Evolutionary conservation across 805 yeast genomes (phyloP).

Genomic region (Diddensiella caesifluorescens): DNA sequence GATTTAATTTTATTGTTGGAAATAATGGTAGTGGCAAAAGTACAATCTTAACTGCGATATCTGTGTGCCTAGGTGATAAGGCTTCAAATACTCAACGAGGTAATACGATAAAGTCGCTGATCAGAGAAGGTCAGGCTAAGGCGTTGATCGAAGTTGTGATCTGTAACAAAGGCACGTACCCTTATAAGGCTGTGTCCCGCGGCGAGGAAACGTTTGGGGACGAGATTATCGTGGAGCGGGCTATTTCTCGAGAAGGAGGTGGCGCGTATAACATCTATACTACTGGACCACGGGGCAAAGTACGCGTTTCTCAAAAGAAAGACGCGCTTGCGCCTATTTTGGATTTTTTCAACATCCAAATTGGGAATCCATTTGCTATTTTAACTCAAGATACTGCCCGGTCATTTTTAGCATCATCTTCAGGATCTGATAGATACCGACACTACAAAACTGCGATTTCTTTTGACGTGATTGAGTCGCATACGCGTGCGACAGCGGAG

Average conservation of each 20-base stretch:
- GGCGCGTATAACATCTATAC: conserved; percentile 45
- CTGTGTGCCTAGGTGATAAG: conserved; percentile 82
- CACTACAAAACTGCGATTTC: conserved; percentile 79
- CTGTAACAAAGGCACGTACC: conserved; percentile 40
- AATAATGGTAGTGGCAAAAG: conserved; percentile 89
- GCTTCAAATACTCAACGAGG: conserved; percentile 89
- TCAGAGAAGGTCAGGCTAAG: conserved; percentile 69
- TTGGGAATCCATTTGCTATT: conserved; percentile 88
- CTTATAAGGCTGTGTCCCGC: conserved; percentile 62
- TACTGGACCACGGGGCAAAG: conserved; percentile 43
- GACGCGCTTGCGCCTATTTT: conserved; percentile 63
- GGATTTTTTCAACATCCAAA: conserved; percentile 65
- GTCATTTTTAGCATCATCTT: conserved; percentile 73
- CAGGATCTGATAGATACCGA: conserved; percentile 64
- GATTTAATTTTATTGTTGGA: conserved; percentile 82
- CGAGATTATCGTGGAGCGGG: conserved; percentile 64
- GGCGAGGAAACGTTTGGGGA: conserved; percentile 62
- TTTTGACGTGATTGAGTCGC: conserved; percentile 50
- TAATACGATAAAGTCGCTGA: conserved; percentile 57
- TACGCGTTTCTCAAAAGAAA: conserved; percentile 54
- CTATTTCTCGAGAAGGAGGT: conserved; percentile 41
- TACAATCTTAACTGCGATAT: conserved; percentile 81
- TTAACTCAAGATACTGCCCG: conserved; percentile 92
- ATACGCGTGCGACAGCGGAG: conserved; percentile 37
- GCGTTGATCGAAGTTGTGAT: conserved; percentile 64